Conservation (phyloP, 495 filamentous ascomycete genomes). For the Staphylotrichum longicolle region DNA sequence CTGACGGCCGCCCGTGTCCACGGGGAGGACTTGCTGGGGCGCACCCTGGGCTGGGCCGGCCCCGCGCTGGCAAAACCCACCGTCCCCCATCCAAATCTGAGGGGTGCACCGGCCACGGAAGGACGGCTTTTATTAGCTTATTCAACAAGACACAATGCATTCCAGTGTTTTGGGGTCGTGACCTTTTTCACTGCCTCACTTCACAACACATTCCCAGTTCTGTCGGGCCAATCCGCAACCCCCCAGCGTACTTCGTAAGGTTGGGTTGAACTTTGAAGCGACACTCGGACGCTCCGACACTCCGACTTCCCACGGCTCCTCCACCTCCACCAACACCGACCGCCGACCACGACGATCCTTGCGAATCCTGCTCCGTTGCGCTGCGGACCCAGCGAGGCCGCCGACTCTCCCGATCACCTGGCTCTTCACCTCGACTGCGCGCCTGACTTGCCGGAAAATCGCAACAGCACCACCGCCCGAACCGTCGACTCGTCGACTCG, state of each 20-base stretch:
- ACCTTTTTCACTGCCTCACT: constrained; percentile 1
- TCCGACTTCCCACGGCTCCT: background rate
- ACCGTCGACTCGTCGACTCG: background rate
- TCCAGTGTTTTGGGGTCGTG: constrained; percentile 1
- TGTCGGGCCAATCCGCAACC: background rate
- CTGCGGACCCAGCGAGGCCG: constrained; percentile 7
- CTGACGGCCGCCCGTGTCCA: background rate
- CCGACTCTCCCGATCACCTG: background rate
- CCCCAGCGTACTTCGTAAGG: too few relatives aligned
- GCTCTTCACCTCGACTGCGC: background rate
- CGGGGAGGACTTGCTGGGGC: background rate
- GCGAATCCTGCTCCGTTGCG: background rate
- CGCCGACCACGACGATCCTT: background rate
- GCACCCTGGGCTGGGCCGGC: constrained; percentile 6
- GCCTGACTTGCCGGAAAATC: background rate
- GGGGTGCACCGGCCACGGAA: constrained; percentile 9
- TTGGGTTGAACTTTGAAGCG: too few relatives aligned
- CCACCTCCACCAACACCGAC: background rate
- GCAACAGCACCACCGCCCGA: background rate
- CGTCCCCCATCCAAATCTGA: constrained; percentile 10
- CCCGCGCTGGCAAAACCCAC: constrained; percentile 7
- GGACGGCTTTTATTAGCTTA: constrained; percentile 2
- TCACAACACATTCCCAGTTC: constrained; percentile 7
- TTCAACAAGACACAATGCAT: constrained; percentile 13
- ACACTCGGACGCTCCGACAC: too few relatives aligned